These are phyloP conservation scores for Chlamydomonas urium DNA, from an alignment of 139 green algal species.

Conservation along the genomic window DNA sequence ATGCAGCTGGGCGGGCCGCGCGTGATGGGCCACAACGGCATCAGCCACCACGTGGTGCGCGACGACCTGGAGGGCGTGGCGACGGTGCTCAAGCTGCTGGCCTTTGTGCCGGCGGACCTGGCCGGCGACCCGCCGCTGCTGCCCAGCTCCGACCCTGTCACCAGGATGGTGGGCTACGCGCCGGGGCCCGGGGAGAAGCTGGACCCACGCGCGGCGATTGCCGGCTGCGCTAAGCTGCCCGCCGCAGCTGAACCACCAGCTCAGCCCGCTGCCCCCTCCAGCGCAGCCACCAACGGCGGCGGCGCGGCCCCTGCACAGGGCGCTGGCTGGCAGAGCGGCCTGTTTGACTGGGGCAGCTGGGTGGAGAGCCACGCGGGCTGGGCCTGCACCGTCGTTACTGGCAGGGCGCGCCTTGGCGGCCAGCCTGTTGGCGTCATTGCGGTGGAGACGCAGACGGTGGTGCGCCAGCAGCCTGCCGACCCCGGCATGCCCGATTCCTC, in stretches of 20 bases:
- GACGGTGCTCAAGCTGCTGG: constrained; percentile 50
- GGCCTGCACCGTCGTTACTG: constrained; percentile 90
- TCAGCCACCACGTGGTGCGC: constrained; percentile 88
- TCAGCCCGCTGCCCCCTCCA: too few relatives aligned
- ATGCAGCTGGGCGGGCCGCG: constrained; percentile 92
- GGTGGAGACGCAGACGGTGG: constrained; percentile 84
- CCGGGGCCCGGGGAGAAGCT: constrained; percentile 72
- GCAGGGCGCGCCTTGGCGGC: constrained; percentile 88
- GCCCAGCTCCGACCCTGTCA: constrained; percentile 60
- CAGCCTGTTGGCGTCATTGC: constrained; percentile 91
- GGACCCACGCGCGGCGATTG: constrained; percentile 75
- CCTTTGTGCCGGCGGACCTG: constrained; percentile 62
- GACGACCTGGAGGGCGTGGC: constrained; percentile 84
- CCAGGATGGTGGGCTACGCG: constrained; percentile 58
- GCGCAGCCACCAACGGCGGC: too few relatives aligned
- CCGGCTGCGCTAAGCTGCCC: constrained; percentile 24
- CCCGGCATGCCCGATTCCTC: constrained; percentile 75
- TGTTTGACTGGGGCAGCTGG: constrained; percentile 91
- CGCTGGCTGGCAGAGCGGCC: constrained; percentile 57
- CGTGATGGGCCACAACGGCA: constrained; percentile 94
- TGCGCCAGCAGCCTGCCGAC: constrained; percentile 84
- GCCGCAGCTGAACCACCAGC: neutral
- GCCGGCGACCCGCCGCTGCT: constrained; percentile 41
- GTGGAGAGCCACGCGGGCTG: constrained; percentile 77
- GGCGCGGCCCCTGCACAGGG: neutral